A percentile compares a stretch with the other conserved stretches of the same genome.
Conservation (phyloP, 257 asterid genomes). For the Solanum pinnatisectum region DNA sequence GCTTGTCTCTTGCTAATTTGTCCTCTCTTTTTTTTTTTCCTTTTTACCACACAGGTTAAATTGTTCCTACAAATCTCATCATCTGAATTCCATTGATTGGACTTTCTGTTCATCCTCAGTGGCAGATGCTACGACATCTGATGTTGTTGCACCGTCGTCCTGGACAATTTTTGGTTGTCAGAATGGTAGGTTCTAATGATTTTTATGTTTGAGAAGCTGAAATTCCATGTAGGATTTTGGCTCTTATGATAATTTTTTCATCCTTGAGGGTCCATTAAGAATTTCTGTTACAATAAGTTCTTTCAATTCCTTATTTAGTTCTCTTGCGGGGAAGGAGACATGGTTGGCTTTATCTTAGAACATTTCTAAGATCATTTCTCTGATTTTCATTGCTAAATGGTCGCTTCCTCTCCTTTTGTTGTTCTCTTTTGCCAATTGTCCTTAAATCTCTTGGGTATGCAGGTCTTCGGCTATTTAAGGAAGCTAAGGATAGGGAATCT, state of each 20-base stretch:
- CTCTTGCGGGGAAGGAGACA: background rate
- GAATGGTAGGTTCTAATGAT: conserved; percentile 56
- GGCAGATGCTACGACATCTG: conserved; percentile 61
- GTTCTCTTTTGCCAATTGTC: background rate
- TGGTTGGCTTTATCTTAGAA: background rate
- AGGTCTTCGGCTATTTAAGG: conserved; percentile 93
- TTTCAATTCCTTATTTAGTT: background rate
- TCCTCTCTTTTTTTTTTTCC: background rate
- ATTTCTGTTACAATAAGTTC: background rate
- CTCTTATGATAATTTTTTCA: background rate
- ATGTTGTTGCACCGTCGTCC: conserved; percentile 90
- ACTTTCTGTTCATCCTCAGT: conserved; percentile 63
- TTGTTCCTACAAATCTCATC: conserved; percentile 36
- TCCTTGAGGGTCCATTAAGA: background rate
- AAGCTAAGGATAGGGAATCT: conserved; percentile 76
- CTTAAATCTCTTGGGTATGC: conserved; percentile 13
- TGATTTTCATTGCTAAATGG: background rate
- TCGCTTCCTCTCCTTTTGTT: background rate
- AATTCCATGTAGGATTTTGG: background rate
- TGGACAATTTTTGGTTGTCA: conserved; percentile 96
- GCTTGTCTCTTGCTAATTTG: background rate
- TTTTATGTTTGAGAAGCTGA: conserved; percentile 10
- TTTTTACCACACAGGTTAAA: conserved; percentile 34
- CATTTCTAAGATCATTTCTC: background rate
- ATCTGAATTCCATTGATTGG: conserved; percentile 60